Percentiles rank a stretch among this genome's conserved stretches.
Conservation (phyloP, 2,329 filamentous ascomycete species). For the Colletotrichum tanaceti region DNA sequence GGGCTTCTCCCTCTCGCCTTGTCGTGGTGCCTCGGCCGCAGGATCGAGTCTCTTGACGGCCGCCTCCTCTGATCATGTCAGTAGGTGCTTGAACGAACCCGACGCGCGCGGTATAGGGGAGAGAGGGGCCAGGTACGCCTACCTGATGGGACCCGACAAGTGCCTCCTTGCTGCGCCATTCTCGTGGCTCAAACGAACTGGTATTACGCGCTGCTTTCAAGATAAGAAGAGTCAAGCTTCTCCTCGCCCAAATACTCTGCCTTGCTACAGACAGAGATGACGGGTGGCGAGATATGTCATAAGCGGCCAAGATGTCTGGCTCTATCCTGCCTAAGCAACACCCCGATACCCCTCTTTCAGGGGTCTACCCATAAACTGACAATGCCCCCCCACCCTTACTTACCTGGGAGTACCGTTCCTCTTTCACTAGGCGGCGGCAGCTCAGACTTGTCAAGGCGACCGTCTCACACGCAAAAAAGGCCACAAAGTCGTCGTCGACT, state of each 20-base stretch:
- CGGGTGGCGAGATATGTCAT: background rate
- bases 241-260: too few species aligned
- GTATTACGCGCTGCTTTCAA: background rate
- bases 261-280: background rate
- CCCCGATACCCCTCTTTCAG: background rate
- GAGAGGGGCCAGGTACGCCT: background rate
- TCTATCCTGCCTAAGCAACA: background rate
- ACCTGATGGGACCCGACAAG: background rate
- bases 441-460: background rate
- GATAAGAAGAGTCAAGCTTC: background rate
- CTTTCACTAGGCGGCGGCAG: background rate
- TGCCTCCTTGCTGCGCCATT: constrained; percentile 2
- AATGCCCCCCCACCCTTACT: too few species aligned
- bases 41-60: background rate
- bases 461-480: too few species aligned
- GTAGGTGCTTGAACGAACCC: background rate
- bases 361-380: too few species aligned
- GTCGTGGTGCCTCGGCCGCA: background rate
- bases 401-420: too few species aligned
- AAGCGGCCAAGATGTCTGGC: too few species aligned
- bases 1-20: background rate
- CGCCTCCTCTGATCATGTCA: background rate
- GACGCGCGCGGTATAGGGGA: too few species aligned
- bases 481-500: too few species aligned
- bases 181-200: background rate